Base-by-base conservation (phyloP, 345 rosid genomes). In the Dimocarpus longan region DNA sequence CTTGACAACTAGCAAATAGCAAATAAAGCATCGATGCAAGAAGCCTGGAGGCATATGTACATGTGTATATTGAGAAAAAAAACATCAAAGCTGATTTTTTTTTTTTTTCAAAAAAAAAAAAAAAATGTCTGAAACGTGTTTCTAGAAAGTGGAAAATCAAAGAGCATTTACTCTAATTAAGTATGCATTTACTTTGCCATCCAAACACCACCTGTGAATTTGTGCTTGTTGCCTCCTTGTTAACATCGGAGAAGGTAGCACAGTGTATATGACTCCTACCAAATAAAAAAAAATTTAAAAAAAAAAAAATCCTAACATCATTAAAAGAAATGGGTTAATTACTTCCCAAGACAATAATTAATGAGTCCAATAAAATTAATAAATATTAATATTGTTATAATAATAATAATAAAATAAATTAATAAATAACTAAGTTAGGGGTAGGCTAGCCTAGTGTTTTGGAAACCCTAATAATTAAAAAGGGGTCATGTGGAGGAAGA, bases 401-500 rank as follows among this genome's bases (percentile, higher is more conserved):
- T 32, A 32, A 32, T 32, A 32, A 32, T 2, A 32, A 32, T 32
- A 32, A 32, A 32, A 32, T 32, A 32, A 32, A 32, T 32, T 2
- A 32, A 50, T 62, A 62, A 60, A 19, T 8, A 26, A 22, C 22
- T 22, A 22, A 21, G 5, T 63, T 63, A 19, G 10, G 37, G 12
- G 37, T 66, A 26, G n/a, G 8, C 10, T 37, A 66, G 70, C 70
- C 46, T 37, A 66, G 70, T 46, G 70, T 66, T 66, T 66, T 32
- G 40, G 4, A 37, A 63, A 63, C 67, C 67, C 67, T 66, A 64
- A 26, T 3, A 66, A 32, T 11, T 60, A 65, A 59, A 71, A 66
- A 62, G 26, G 71, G 64, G 71, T 50, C 85, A 88, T 80, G 87
- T 81, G 90, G 68, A 59, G 75, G 78, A 78, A 76, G 80, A 81